Base-by-base conservation (phyloP, 305 asterid genomes). In the Fraxinus angustifolia region DNA sequence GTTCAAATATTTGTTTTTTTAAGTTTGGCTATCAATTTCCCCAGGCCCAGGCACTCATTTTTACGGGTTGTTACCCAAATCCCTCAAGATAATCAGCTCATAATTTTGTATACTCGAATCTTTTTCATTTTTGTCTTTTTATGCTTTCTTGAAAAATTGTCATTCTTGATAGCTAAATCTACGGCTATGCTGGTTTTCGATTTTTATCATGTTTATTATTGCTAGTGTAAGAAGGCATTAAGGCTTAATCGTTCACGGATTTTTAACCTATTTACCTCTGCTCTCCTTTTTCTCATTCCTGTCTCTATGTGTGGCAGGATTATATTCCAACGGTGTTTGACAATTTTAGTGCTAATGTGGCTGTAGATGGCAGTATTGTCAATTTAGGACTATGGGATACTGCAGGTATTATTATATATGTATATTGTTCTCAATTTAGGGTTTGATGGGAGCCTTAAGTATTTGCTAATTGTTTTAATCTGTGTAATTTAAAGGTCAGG, bases 341-440 rank as follows among this genome's bases (percentile, higher is more conserved):
- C 86, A 94, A 94, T 87, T 94, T 94, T 74, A 94, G 98, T 83
- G 98, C 97, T 36, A 94, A 94, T 87, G 98, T 94, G 77, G 92
- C 95, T 76, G 98, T 94, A 60, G 98, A 94, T 92, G 98, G 97
- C 72, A 94, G 83, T 91, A 93, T 94, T 88, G 98, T 94, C 38
- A 94, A 94, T 86, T 86, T 94, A 85, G 98, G 98, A n/a, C 86
- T 94, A 73, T 94, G 98, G 98, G 98, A 94, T 80, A 94, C 98
- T 79, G 98, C 98, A 82, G 97, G 97, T 93, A 86, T 58, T 77
- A 11, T 48, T 75, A 34, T 50, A 58, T 17, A 5, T 58, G 30
- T 58, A 58, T 17, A 58, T 1, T 16, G 26, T n/a, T 58, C 28
- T 58, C 1, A 17, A 58, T 58, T 58, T 58, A 3, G 19, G 21